Conservation (phyloP, 768 basidiomycete genomes). For the Boletus pseudopeckii region DNA sequence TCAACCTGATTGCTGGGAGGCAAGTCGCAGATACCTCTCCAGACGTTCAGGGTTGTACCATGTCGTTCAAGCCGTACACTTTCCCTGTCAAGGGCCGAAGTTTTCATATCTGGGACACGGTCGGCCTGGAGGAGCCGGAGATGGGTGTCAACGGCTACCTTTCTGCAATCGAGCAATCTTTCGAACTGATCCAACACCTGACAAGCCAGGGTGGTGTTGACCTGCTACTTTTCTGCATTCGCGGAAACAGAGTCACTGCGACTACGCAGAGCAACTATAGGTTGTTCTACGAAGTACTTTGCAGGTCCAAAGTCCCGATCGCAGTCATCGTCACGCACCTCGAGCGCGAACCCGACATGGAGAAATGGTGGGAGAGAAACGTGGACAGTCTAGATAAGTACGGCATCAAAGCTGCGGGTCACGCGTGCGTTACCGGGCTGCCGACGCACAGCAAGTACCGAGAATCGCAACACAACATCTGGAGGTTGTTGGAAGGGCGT, state of each 20-base stretch:
- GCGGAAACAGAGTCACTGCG: slow-evolving; percentile 39
- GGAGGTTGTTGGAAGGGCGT: slow-evolving; percentile 13
- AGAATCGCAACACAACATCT: slow-evolving; percentile 20
- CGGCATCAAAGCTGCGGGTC: slow-evolving; percentile 26
- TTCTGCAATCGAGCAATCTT: slow-evolving; percentile 30
- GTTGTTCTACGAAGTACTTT: slow-evolving; percentile 42
- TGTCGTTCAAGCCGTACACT: slow-evolving; percentile 29
- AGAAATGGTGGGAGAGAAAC: slow-evolving; percentile 35
- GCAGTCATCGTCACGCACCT: slow-evolving; percentile 38
- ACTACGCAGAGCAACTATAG: slow-evolving; percentile 38
- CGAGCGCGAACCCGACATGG: slow-evolving; percentile 35
- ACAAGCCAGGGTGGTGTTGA: slow-evolving; percentile 33
- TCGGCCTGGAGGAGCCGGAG: slow-evolving; percentile 33
- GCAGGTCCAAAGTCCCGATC: slow-evolving; percentile 32
- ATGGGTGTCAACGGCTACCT: slow-evolving; percentile 26
- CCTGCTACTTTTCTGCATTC: slow-evolving; percentile 42
- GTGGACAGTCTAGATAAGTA: slow-evolving; percentile 18
- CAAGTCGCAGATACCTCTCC: slow-evolving; percentile 24
- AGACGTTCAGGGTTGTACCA: slow-evolving; percentile 37
- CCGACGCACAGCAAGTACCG: slow-evolving; percentile 28
- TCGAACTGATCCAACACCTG: slow-evolving; percentile 34
- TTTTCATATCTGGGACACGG: slow-evolving; percentile 34
- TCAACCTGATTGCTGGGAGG: slow-evolving; percentile 31
- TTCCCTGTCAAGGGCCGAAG: slow-evolving; percentile 16
- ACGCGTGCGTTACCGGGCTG: slow-evolving; percentile 37